phyloP scores from a whole-genome alignment of 169 alveolate species.

The Cryptosporidium felis region DNA sequence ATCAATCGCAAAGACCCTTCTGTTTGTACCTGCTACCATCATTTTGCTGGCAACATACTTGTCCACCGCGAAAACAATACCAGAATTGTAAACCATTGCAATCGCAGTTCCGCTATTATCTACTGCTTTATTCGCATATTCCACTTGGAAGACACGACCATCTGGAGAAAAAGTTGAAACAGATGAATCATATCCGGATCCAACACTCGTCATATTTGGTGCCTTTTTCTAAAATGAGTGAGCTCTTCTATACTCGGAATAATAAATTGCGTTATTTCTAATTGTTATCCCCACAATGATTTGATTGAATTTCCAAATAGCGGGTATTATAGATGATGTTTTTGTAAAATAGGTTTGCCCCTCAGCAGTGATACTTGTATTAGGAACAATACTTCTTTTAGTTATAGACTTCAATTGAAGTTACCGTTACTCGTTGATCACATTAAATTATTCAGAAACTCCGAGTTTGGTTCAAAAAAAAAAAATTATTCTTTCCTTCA shows the following conservation, averaged over 20 bases:
- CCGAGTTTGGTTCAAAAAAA: no score
- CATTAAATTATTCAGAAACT: no score
- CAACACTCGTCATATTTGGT: constrained; percentile 85
- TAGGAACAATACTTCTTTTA: no score
- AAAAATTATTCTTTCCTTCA: no score
- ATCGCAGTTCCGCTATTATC: constrained; percentile 90
- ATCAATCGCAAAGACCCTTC: constrained; percentile 87
- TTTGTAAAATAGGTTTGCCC: no score
- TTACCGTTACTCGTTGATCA: no score
- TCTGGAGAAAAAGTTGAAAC: constrained; percentile 96
- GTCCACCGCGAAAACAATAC: constrained; percentile 90
- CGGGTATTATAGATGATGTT: background rate
- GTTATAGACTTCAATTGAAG: no score
- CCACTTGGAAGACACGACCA: constrained; percentile 95
- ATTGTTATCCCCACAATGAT: background rate
- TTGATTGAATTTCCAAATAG: background rate
- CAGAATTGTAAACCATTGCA: constrained; percentile 90
- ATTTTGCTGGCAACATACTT: constrained; percentile 82
- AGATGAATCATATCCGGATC: constrained; percentile 92
- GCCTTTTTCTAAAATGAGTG: background rate
- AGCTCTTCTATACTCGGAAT: no score
- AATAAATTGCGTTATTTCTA: no score
- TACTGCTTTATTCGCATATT: constrained; percentile 93
- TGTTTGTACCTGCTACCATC: constrained; percentile 85
- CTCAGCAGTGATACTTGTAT: no score